Evolutionary conservation across 2,329 filamentous ascomycete species (phyloP).

Genomic region (Rugonectria rugulosa): DNA sequence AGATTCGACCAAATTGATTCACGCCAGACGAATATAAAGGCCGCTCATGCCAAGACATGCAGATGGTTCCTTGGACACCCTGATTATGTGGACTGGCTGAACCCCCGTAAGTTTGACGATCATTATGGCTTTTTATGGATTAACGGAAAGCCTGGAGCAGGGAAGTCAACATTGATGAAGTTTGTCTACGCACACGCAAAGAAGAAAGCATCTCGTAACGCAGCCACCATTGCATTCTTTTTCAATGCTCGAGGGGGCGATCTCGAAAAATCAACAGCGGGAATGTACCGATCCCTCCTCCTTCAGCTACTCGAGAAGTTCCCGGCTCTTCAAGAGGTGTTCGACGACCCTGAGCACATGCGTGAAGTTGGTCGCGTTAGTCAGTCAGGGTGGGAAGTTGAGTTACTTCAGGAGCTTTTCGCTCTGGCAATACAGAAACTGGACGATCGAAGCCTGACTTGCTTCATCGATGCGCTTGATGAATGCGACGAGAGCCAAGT

Average conservation of each 20-base stretch:
- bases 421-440: not conserved
- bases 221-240: slow-evolving; percentile 53
- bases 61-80: too few species aligned
- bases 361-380: not conserved
- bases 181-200: slow-evolving; percentile 34
- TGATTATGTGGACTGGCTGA: too few species aligned
- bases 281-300: slow-evolving; percentile 60
- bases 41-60: slow-evolving; percentile 23
- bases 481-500: slow-evolving; percentile 53
- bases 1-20: slow-evolving; percentile 25
- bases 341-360: slow-evolving; percentile 35
- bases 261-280: slow-evolving; percentile 53
- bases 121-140: slow-evolving; percentile 53
- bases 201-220: slow-evolving; percentile 11
- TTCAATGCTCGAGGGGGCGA: slow-evolving; percentile 56
- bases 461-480: slow-evolving; percentile 54
- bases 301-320: slow-evolving; percentile 50
- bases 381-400: not conserved
- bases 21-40: slow-evolving; percentile 16
- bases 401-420: not conserved
- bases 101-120: too few species aligned
- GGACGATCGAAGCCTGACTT: fast-evolving
- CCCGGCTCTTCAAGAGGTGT: slow-evolving; percentile 42
- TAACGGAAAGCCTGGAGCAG: slow-evolving; percentile 53
- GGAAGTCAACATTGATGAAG: slow-evolving; percentile 58